phyloP scores from a whole-genome alignment of 352 stramenopile species.

The Globisporangium camurandrum region DNA sequence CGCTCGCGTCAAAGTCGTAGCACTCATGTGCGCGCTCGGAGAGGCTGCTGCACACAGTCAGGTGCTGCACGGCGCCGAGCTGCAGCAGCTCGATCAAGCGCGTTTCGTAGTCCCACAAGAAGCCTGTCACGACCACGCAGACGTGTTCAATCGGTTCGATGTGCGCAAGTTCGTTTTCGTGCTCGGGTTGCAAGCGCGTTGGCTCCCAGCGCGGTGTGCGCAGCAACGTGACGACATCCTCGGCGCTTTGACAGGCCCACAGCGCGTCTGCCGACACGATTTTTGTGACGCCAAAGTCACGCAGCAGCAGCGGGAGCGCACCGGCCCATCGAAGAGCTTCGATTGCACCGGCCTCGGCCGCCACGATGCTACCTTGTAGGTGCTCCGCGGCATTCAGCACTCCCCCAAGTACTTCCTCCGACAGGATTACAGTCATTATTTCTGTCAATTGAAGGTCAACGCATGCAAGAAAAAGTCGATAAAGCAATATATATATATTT shows the following conservation, averaged over 20 bases:
- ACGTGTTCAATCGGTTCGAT: constrained; percentile 25
- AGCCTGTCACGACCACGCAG: constrained; percentile 44
- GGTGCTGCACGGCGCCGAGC: constrained; percentile 24
- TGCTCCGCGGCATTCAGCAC: constrained; percentile 51
- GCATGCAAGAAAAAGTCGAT: too few species aligned
- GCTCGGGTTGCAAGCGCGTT: background rate
- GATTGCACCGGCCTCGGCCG: constrained; percentile 41
- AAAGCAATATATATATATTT: too few species aligned
- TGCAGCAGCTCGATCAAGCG: constrained; percentile 26
- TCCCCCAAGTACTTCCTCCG: constrained; percentile 44
- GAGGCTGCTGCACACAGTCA: constrained; percentile 59
- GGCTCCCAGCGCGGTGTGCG: constrained; percentile 3
- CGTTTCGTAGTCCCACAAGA: constrained; percentile 58
- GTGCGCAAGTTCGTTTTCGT: constrained; percentile 4
- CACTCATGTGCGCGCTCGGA: constrained; percentile 67
- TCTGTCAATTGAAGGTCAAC: too few species aligned
- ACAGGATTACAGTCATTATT: constrained; percentile 35
- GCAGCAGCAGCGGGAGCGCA: constrained; percentile 54
- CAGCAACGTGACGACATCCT: constrained; percentile 17
- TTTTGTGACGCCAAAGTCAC: constrained; percentile 45
- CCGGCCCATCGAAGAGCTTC: constrained; percentile 63
- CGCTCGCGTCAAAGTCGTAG: constrained; percentile 34
- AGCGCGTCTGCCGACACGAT: constrained; percentile 34
- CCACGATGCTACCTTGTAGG: constrained; percentile 38
- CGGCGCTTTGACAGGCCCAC: constrained; percentile 16